These are phyloP conservation scores for Phylloporus sp. DNA, from an alignment of 1,284 basidiomycete genomes.

Conservation along the genomic window DNA sequence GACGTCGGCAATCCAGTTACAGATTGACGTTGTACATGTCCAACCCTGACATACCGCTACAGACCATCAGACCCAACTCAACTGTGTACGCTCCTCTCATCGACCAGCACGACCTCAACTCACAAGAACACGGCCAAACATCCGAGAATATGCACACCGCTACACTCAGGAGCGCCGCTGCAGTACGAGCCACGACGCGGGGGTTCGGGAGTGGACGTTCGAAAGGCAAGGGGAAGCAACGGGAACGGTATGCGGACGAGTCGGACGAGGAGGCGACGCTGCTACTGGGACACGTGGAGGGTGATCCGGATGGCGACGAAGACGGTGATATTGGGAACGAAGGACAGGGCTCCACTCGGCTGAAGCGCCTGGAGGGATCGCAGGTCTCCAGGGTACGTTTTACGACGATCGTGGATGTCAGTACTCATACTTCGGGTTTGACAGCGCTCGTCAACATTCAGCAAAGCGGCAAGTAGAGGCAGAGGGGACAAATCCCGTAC, in stretches of 20 bases:
- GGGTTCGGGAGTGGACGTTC: conserved; percentile 26
- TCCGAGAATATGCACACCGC: conserved; percentile 39
- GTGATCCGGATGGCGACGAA: conserved; percentile 31
- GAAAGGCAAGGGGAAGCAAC: conserved; percentile 46
- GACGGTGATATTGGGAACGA: conserved; percentile 28
- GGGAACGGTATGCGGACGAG: conserved; percentile 60
- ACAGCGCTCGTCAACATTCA: conserved; percentile 39
- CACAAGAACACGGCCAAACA: conserved; percentile 25
- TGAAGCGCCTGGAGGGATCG: conserved; percentile 32
- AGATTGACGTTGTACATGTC: conserved; percentile 28
- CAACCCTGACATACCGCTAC: conserved; percentile 69
- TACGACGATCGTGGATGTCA: neutral
- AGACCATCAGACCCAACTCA: conserved; percentile 54
- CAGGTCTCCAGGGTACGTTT: conserved; percentile 28
- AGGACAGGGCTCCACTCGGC: conserved; percentile 30
- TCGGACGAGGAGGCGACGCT: conserved; percentile 61
- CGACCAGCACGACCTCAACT: conserved; percentile 40
- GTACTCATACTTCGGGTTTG: conserved; percentile 3
- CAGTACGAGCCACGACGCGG: conserved; percentile 37
- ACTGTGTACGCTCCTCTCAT: conserved; percentile 51
- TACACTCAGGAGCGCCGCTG: conserved; percentile 40
- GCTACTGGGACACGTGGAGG: conserved; percentile 46
- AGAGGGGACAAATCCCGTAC: conserved; percentile 74
- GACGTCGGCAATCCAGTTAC: neutral
- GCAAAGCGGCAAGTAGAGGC: conserved; percentile 33